Base-by-base conservation (phyloP, 2,329 filamentous ascomycete species). In the Fusarium virguliforme region DNA sequence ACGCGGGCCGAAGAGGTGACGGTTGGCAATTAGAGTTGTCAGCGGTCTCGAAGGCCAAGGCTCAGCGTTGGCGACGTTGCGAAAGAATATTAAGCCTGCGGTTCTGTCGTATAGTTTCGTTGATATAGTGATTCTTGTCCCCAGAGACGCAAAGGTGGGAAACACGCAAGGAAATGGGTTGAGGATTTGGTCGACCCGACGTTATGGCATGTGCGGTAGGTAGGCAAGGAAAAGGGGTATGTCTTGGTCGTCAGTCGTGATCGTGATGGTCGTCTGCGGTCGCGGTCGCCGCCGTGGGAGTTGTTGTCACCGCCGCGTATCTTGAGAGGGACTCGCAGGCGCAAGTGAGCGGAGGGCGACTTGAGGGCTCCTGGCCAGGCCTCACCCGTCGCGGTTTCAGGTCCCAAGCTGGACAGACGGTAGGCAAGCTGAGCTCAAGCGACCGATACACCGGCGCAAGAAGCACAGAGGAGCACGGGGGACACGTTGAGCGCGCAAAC, bases 401-500 rank as follows among this genome's bases (percentile, higher is more conserved):
- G 62, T 69, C 73, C 62, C 68, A 56, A 58, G 60, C 32, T 41
- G 56, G 59, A 60, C 50, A 51, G 24, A 38, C 41, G 50, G 46
- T 64, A 34, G 58, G 60, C 65, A 75, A 38, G 48, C 69, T 65
- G 70, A 68, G 64, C 60, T 67, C 61, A 62, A 67, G 65, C 60
- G 51, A 70, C 73, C 67, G 65, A 62, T 37, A 60, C 56, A 69
- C 68, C 18, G 66, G 66, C 65, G 53, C 70, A 76, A 63, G 59
- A 67, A 65, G 59, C 64, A 73, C 64, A 62, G 58, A 57, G 59
- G 54, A 62, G 63, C 60, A 68, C 71, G 56, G 60, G 54, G 68
- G 64, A 73, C 63, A 71, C 63, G 69, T 75, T 71, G 65, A 62
- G 68, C 73, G 69, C 73, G 72, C 74, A 77, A 77, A 80, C 69